Base-by-base conservation (phyloP, 169 alveolate genomes). In the Cardiosporidium cionae region DNA sequence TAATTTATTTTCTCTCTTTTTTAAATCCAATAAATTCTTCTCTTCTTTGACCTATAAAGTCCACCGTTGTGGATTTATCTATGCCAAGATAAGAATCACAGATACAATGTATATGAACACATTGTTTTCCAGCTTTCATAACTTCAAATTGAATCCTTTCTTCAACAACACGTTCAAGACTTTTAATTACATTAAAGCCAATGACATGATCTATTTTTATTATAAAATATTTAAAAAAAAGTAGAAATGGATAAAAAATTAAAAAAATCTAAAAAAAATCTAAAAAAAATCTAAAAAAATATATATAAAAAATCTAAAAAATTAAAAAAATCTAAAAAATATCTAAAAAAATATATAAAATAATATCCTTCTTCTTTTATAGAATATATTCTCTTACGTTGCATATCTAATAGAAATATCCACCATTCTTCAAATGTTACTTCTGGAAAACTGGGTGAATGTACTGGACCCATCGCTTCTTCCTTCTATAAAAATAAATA, bases 391-490 rank as follows among this genome's bases (percentile, higher is more conserved):
- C n/a, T n/a, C n/a, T n/a, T n/a, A n/a, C n/a, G n/a, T 65, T 28
- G 28, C 66, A 84, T 85, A 35, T 82, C 87, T n/a, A 76, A 76
- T 22, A 91, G 82, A 64, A 92, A 81, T 25, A 90, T 68, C 89
- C 91, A 86, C 93, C 94, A 92, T 74, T 92, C 95, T 80, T 92
- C 96, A 73, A 84, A 90, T 74, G 90, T 92, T 5, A 91, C 88
- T 76, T 83, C 85, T 4, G 93, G 92, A 80, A 90, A 89, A 69
- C 67, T 77, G 6, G 95, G 95, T 28, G 96, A 93, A 74, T 92
- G 96, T 29, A 90, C 87, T 31, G 94, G 93, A 3, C 96, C 96
- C 29, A 84, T 76, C 9, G 91, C 85, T 74, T 87, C 91, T 9
- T 86, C 84, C 64, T 84, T 89, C 71, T 86, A 71, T 1, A 58